Evolutionary conservation across 2,329 filamentous ascomycete genomes (phyloP), one percentile per base, ranked within the genome.

Genomic region (Aureobasidium sp.): DNA sequence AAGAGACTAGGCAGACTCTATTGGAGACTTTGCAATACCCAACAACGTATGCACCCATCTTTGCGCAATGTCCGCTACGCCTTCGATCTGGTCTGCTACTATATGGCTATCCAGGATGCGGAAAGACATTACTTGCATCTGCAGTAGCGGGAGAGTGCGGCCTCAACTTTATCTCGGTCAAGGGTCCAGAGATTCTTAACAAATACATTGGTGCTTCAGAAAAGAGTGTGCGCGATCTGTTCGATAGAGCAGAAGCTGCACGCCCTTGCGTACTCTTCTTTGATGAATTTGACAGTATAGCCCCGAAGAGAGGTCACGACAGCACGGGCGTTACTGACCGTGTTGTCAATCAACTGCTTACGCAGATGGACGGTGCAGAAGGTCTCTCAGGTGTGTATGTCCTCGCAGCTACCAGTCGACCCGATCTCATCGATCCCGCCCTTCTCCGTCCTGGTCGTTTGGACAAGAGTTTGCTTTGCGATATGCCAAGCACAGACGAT

Each of bases 131-230:
- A 11, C 88, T 99, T 13, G 96, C 97, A 25, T 97, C 93, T 66
- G 96, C 96, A 0, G 95, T 99, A n/a, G 96, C 97, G 16, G 95
- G 95, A 65, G 96, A 99, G 81, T 98, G 95, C 74, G 95, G 95
- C 0, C 89, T 99, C 67, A 99, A 99, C 79, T 99, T 99, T 80
- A 99, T 99, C 79, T 95, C 91, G 47, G 96, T 99, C 74, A 99
- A 99, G 81, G 96, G 96, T 0, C 96, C 96, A 0, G 97, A 99
- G 78, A 98, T 99, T 67, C 82, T 99, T 64, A 99, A 99, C 85
- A 99, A 99, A 81, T 99, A 99, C 78, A 99, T 99, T 67, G 96
- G 96, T 75, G 96, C 96, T 0, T 97, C 93, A 33, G 96, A 99
- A 75, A 99, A 99, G 84, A 94, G 91, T 67, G 95, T 99, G 9